phyloP scores from a whole-genome alignment of 2,329 filamentous ascomycete species.

The Xylaria sp. region DNA sequence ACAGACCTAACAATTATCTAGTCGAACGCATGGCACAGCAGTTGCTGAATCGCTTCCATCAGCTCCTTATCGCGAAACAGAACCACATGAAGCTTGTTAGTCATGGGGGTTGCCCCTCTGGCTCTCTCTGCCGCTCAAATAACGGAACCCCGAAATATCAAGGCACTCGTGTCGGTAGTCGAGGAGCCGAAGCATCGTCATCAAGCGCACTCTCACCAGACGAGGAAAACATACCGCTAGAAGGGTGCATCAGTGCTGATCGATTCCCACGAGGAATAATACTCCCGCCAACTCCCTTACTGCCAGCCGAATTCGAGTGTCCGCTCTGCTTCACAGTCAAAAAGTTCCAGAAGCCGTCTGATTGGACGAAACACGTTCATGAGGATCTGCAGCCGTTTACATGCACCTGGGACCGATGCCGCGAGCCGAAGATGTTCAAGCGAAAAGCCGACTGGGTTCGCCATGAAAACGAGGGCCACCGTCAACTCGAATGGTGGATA shows the following conservation, averaged over 20 bases:
- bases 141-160: slow-evolving; percentile 62
- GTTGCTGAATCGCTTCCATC: slow-evolving; percentile 73
- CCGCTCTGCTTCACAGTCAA: slow-evolving; percentile 80
- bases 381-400: slow-evolving; percentile 92
- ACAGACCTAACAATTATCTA: slow-evolving; percentile 51
- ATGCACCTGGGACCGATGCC: slow-evolving; percentile 79
- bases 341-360: slow-evolving; percentile 83
- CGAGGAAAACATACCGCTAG: slow-evolving; percentile 61
- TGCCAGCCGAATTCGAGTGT: slow-evolving; percentile 88
- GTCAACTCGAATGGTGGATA: slow-evolving; percentile 86
- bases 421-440: slow-evolving; percentile 87
- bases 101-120: slow-evolving; percentile 52
- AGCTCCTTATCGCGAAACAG: slow-evolving; percentile 62
- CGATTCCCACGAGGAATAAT: slow-evolving; percentile 78
- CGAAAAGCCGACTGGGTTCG: slow-evolving; percentile 94
- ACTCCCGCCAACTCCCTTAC: slow-evolving; percentile 66
- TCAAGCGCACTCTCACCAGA: slow-evolving; percentile 54
- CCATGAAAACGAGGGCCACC: slow-evolving; percentile 86
- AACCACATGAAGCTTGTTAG: slow-evolving; percentile 61
- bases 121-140: slow-evolving; percentile 56
- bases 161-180: slow-evolving; percentile 54
- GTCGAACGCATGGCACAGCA: slow-evolving; percentile 79
- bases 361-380: slow-evolving; percentile 95
- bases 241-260: slow-evolving; percentile 64
- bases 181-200: slow-evolving; percentile 52